Evolutionary conservation across 1,284 basidiomycete species (phyloP).

Genomic region (Ganoderma resinaceum): DNA sequence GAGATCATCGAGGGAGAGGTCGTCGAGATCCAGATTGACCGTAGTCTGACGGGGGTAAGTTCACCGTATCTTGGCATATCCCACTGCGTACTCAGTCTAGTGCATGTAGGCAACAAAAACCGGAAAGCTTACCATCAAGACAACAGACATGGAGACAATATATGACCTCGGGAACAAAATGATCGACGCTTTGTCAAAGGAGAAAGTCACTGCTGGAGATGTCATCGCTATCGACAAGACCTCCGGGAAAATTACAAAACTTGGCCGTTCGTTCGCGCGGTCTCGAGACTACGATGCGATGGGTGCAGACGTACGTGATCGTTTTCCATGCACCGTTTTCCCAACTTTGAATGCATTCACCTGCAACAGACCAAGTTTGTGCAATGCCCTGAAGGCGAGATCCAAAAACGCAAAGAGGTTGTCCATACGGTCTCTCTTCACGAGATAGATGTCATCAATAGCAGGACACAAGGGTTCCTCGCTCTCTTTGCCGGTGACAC

Average conservation of each 20-base stretch:
- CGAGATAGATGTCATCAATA: slow-evolving; percentile 99
- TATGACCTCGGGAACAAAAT: slow-evolving; percentile 99
- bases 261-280: slow-evolving; percentile 94
- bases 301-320: slow-evolving; percentile 88
- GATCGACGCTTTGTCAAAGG: slow-evolving; percentile 97
- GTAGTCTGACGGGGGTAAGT: slow-evolving; percentile 93
- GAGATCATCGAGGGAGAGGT: slow-evolving; percentile 99
- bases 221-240: slow-evolving; percentile 98
- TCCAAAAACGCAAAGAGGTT: slow-evolving; percentile 97
- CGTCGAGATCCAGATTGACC: slow-evolving; percentile 98
- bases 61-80: background rate
- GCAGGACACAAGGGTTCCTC: slow-evolving; percentile 92
- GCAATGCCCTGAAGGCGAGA: slow-evolving; percentile 96
- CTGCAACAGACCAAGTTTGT: slow-evolving; percentile 89
- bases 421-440: slow-evolving; percentile 97
- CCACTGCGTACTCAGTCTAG: background rate
- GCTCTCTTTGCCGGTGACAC: slow-evolving; percentile 89
- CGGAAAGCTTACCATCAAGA: slow-evolving; percentile 97
- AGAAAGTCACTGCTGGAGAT: slow-evolving; percentile 97
- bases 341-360: background rate
- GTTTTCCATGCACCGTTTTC: background rate
- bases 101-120: slow-evolving; percentile 89
- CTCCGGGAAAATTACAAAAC: slow-evolving; percentile 95
- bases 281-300: slow-evolving; percentile 99
- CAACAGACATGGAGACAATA: slow-evolving; percentile 99